These are phyloP conservation scores for Nakazawaea wyomingensis DNA, from an alignment of 805 yeast species.

Conservation along the genomic window DNA sequence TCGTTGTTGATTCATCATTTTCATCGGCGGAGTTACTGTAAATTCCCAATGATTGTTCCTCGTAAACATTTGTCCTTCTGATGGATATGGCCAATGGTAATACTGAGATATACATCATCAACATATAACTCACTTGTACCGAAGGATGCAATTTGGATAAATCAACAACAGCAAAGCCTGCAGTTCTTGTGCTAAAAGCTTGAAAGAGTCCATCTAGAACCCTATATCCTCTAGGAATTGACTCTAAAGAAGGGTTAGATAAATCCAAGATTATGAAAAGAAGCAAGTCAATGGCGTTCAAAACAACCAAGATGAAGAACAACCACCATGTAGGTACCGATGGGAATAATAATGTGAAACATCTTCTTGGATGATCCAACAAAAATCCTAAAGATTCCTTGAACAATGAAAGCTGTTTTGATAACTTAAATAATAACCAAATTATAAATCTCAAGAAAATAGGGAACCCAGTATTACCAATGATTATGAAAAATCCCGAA, in stretches of 20 bases:
- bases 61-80: slow-evolving; percentile 95
- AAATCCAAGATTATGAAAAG: slow-evolving; percentile 77
- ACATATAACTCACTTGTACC: slow-evolving; percentile 85
- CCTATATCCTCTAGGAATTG: slow-evolving; percentile 59
- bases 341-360: slow-evolving; percentile 90
- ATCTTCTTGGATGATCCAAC: slow-evolving; percentile 94
- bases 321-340: slow-evolving; percentile 96
- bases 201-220: slow-evolving; percentile 83
- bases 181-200: slow-evolving; percentile 90
- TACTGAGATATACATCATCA: slow-evolving; percentile 98
- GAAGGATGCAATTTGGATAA: slow-evolving; percentile 76
- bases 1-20: slow-evolving; percentile 34
- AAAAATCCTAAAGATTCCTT: slow-evolving; percentile 81
- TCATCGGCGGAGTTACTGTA: slow-evolving; percentile 41
- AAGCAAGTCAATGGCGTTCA: slow-evolving; percentile 75
- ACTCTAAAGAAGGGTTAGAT: slow-evolving; percentile 42
- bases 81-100: slow-evolving; percentile 94
- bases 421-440: slow-evolving; percentile 68
- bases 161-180: slow-evolving; percentile 78
- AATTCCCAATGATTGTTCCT: slow-evolving; percentile 95
- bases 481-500: slow-evolving; percentile 65
- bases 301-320: slow-evolving; percentile 59
- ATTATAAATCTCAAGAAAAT: slow-evolving; percentile 72
- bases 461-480: slow-evolving; percentile 96
- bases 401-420: slow-evolving; percentile 58